phyloP scores from a whole-genome alignment of 306 rosid genomes.

The Cajanus cajan region DNA sequence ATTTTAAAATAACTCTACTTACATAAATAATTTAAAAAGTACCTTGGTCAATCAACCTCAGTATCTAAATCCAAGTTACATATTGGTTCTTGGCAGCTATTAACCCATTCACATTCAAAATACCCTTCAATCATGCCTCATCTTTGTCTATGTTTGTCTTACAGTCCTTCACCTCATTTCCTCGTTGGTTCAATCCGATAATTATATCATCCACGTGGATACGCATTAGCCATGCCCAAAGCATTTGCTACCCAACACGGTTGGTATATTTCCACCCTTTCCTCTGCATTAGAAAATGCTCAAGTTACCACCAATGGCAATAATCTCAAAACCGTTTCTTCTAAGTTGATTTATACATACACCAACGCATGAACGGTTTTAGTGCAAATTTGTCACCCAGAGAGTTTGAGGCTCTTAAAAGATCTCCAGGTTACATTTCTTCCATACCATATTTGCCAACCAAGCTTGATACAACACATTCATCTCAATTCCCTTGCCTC shows the following conservation, averaged over 20 bases:
- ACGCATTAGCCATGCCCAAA: constrained; percentile 55
- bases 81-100: background rate
- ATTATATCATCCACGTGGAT: constrained; percentile 23
- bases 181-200: constrained; percentile 31
- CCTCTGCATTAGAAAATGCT: constrained; percentile 23
- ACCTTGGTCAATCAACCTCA: background rate
- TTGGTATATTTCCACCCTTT: constrained; percentile 54
- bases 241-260: constrained; percentile 44
- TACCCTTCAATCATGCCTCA: background rate
- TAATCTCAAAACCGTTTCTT: background rate
- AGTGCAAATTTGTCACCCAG: constrained; percentile 51
- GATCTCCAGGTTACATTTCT: constrained; percentile 50
- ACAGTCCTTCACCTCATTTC: background rate
- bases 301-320: background rate
- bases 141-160: background rate
- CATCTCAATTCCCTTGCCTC: constrained; percentile 47
- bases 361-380: constrained; percentile 58
- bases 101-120: background rate
- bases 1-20: too few species aligned
- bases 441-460: constrained; percentile 35
- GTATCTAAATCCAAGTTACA: background rate
- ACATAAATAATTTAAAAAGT: too few species aligned
- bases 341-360: constrained; percentile 53
- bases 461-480: constrained; percentile 46
- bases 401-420: constrained; percentile 51